Conservation (phyloP, 1,139 yeast genomes). For the Debaryomycetaceae sp. region DNA sequence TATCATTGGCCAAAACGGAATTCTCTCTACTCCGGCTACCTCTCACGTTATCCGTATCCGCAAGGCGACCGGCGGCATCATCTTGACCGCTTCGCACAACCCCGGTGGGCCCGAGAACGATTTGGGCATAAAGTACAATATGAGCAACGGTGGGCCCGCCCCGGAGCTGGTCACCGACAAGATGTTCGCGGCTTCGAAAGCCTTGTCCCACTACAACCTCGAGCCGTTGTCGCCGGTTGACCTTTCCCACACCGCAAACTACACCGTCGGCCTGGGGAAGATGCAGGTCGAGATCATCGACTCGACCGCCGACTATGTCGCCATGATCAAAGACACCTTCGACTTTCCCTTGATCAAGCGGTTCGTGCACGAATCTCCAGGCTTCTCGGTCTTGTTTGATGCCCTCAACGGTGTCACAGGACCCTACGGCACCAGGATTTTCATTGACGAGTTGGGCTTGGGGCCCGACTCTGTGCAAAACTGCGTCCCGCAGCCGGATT, state of each 20-base stretch:
- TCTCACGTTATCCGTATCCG: slow-evolving; percentile 78
- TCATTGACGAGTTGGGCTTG: slow-evolving; percentile 75
- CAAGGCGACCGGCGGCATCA: slow-evolving; percentile 76
- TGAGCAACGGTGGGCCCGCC: slow-evolving; percentile 98
- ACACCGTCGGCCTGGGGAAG: slow-evolving; percentile 30
- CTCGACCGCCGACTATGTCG: slow-evolving; percentile 67
- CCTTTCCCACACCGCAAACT: slow-evolving; percentile 44
- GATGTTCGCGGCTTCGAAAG: slow-evolving; percentile 62
- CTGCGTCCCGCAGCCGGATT: slow-evolving; percentile 70
- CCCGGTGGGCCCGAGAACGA: slow-evolving; percentile 97
- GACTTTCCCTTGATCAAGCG: slow-evolving; percentile 74
- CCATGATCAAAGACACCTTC: slow-evolving; percentile 73
- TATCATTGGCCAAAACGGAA: slow-evolving; percentile 79
- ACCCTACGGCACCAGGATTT: slow-evolving; percentile 83
- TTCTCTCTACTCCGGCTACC: slow-evolving; percentile 92
- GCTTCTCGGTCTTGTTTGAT: slow-evolving; percentile 74
- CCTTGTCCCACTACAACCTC: slow-evolving; percentile 46
- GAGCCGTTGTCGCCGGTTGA: slow-evolving; percentile 54
- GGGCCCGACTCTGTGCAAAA: slow-evolving; percentile 66
- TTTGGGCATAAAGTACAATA: slow-evolving; percentile 90
- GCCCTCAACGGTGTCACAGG: slow-evolving; percentile 95
- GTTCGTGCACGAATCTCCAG: slow-evolving; percentile 42
- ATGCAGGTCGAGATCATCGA: slow-evolving; percentile 65
- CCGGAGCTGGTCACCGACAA: slow-evolving; percentile 89
- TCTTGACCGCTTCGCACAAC: slow-evolving; percentile 92